These are phyloP conservation scores for Podaxis sp. DNA, from an alignment of 768 basidiomycete genomes.

Conservation along the genomic window DNA sequence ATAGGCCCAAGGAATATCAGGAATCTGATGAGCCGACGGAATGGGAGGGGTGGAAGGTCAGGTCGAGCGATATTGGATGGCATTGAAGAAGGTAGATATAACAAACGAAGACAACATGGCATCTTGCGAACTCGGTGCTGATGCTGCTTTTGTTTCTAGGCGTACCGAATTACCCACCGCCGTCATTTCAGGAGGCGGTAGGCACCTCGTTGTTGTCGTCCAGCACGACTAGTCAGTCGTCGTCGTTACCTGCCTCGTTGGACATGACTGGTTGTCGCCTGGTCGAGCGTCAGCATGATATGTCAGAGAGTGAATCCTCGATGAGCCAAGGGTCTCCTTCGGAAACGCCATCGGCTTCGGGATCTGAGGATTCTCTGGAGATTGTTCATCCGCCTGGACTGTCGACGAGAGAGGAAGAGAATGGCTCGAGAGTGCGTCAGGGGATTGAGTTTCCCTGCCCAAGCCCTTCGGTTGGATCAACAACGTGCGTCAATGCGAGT, in stretches of 20 bases:
- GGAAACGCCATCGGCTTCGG: slow-evolving; percentile 32
- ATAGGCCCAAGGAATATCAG: slow-evolving; percentile 35
- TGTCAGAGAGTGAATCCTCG: slow-evolving; percentile 4
- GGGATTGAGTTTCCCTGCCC: slow-evolving; percentile 34
- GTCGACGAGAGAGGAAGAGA: slow-evolving; percentile 38
- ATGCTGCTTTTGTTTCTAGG: slow-evolving; percentile 24
- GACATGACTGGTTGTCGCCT: not conserved
- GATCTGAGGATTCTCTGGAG: slow-evolving; percentile 53
- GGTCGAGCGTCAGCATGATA: slow-evolving; percentile 11
- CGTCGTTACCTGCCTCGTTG: slow-evolving; percentile 20
- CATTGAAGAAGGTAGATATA: slow-evolving; percentile 24
- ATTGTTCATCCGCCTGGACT: slow-evolving; percentile 39
- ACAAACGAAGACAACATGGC: not conserved
- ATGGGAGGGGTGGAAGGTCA: slow-evolving; percentile 24
- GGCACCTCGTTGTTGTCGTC: slow-evolving; percentile 41
- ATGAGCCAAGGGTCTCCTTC: not conserved
- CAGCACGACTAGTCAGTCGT: slow-evolving; percentile 16
- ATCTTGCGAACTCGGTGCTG: slow-evolving; percentile 6
- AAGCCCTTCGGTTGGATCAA: slow-evolving; percentile 15
- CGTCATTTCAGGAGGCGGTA: slow-evolving; percentile 72
- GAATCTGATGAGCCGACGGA: slow-evolving; percentile 25
- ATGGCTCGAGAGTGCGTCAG: slow-evolving; percentile 29
- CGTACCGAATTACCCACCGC: slow-evolving; percentile 70
- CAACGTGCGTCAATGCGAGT: slow-evolving; percentile 1
- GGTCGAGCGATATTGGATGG: slow-evolving; percentile 28